A percentile compares a stretch with the other conserved stretches of the same genome.
phyloP scores from a whole-genome alignment of 495 filamentous ascomycete species.

The Ramalina peruviana region DNA sequence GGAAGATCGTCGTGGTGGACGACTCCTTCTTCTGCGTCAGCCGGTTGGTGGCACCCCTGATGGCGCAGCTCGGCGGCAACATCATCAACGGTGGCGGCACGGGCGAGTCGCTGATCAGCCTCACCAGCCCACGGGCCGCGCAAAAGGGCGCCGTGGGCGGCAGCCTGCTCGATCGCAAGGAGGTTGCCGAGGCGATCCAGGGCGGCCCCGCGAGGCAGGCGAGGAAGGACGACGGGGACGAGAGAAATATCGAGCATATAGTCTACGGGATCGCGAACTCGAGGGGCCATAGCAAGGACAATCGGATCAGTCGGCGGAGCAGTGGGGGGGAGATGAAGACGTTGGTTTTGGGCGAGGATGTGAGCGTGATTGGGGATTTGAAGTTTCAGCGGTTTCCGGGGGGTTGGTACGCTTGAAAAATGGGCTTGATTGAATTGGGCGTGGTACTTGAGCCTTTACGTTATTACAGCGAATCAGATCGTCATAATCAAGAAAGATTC shows the following conservation, averaged over 20 bases:
- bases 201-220: not conserved
- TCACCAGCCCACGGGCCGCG: too few relatives aligned
- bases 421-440: too few relatives aligned
- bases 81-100: too few relatives aligned
- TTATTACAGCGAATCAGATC: too few relatives aligned
- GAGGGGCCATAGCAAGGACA: not conserved
- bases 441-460: too few relatives aligned
- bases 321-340: not conserved
- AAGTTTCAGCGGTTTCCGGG: too few relatives aligned
- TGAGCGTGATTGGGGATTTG: too few relatives aligned
- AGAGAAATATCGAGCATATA: not conserved
- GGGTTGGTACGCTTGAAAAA: too few relatives aligned
- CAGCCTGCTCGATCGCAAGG: not conserved
- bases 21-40: slow-evolving; percentile 9
- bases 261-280: not conserved
- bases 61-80: not conserved
- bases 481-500: too few relatives aligned
- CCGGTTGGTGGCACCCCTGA: slow-evolving; percentile 7
- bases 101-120: too few relatives aligned
- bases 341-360: not conserved
- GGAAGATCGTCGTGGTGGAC: slow-evolving; percentile 10
- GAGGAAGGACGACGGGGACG: not conserved
- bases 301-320: not conserved
- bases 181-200: not conserved
- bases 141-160: not conserved